Conservation (phyloP, 1,139 yeast species). For the Candida smagusa region DNA sequence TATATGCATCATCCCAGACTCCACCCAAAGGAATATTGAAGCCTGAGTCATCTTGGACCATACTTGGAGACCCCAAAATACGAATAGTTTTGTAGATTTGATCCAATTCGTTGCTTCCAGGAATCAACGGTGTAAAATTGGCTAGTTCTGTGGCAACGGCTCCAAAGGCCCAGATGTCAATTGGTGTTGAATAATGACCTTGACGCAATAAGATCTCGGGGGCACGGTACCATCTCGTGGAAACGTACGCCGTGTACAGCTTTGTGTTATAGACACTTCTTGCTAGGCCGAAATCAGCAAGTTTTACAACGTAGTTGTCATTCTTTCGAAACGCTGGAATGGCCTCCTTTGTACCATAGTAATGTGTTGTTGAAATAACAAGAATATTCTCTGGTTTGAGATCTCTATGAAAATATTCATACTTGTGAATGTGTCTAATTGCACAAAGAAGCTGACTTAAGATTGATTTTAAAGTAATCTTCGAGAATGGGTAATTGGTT, state of each 20-base stretch:
- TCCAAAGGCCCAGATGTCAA: conserved; percentile 96
- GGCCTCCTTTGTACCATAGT: conserved; percentile 42
- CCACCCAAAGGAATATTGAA: conserved; percentile 56
- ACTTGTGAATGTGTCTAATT: conserved; percentile 73
- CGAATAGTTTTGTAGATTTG: conserved; percentile 68
- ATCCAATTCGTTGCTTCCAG: conserved; percentile 77
- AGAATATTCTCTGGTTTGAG: conserved; percentile 76
- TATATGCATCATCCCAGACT: conserved; percentile 58
- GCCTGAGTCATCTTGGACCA: conserved; percentile 6
- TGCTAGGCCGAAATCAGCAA: conserved; percentile 92
- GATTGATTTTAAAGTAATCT: conserved; percentile 60
- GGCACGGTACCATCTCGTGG: conserved; percentile 95
- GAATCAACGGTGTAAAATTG: conserved; percentile 73
- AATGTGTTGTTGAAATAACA: conserved; percentile 55
- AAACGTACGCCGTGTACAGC: conserved; percentile 76
- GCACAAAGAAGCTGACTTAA: conserved; percentile 72
- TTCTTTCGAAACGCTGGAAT: conserved; percentile 37
- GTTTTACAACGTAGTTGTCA: conserved; percentile 64
- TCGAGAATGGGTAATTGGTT: conserved; percentile 48
- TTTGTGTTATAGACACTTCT: conserved; percentile 54
- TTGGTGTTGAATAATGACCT: conserved; percentile 64
- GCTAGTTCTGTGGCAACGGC: conserved; percentile 80
- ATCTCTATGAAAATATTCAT: conserved; percentile 82
- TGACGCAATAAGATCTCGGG: conserved; percentile 84
- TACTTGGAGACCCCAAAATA: conserved; percentile 66